phyloP scores from a whole-genome alignment of 192 early-diverging fungal genomes.

The Rhizoclosmatium sp. region DNA sequence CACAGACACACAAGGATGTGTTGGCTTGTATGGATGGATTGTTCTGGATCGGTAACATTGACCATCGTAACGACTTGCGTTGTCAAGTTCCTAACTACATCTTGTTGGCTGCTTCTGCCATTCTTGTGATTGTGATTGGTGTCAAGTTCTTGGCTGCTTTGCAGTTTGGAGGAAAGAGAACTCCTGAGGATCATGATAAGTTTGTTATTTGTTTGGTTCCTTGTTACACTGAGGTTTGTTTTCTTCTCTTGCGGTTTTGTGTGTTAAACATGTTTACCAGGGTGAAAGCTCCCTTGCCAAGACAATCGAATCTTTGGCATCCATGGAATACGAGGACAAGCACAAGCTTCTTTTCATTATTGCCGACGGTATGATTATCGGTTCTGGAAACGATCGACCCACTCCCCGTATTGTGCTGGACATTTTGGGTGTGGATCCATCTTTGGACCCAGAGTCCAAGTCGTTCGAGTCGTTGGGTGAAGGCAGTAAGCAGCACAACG shows the following conservation, averaged over 20 bases:
- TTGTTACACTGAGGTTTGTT: conserved; percentile 94
- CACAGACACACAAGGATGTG: conserved; percentile 26
- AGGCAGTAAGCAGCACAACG: conserved; percentile 89
- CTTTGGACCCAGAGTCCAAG: conserved; percentile 79
- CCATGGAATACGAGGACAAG: conserved; percentile 94
- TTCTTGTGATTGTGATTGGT: conserved; percentile 85
- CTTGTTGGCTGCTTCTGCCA: conserved; percentile 74
- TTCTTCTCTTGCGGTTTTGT: not conserved
- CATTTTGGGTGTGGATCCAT: conserved; percentile 89
- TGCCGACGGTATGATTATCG: conserved; percentile 95
- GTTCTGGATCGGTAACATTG: conserved; percentile 85
- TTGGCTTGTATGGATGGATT: conserved; percentile 77
- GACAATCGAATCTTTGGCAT: conserved; percentile 94
- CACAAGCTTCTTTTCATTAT: conserved; percentile 96
- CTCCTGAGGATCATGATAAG: conserved; percentile 91
- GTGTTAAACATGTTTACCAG: conserved; percentile 10
- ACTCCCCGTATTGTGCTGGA: conserved; percentile 97
- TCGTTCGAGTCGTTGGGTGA: conserved; percentile 79
- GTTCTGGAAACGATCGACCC: conserved; percentile 94
- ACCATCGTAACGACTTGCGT: conserved; percentile 80
- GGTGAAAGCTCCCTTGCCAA: conserved; percentile 91
- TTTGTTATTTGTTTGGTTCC: conserved; percentile 96
- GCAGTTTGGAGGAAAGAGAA: conserved; percentile 58
- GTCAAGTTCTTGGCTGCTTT: conserved; percentile 70
- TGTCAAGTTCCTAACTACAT: conserved; percentile 89